Evolutionary conservation across 75 land plant genomes (phyloP), one percentile per base, ranked within the genome.

Genomic region (Cryptomeria japonica): DNA sequence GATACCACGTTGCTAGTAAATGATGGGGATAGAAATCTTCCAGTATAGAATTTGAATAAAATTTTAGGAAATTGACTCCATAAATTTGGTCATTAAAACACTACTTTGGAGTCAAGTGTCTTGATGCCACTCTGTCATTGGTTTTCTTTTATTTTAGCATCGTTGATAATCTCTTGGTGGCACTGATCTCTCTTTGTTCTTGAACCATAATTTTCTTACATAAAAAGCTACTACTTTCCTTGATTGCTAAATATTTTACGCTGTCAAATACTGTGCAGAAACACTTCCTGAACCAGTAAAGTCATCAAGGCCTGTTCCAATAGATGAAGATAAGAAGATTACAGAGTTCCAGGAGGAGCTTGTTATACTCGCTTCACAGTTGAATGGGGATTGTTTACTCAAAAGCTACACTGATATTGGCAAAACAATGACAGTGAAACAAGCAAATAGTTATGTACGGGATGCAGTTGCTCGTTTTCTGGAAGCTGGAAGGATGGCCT

Each of bases 341-440:
- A 92, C 96, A 7, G 99, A 97, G 87, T 98, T 98, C 85, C 99
- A 98, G 84, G 94, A 90, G 25, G 99, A 98, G 90, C 91, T 97
- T 87, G 94, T 97, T 44, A 89, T 93, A 51, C 96, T 98, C 51
- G 99, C 99, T 41, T 90, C 97, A 0, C 92, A 93, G 93, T 92
- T 98, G 53, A 95, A 92, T 56, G 99, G 99, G 13, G 96, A 96
- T 85, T 61, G 91, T 75, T 80, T 90, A 34, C 91, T 94, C 13
- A 92, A 89, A 47, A 80, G 89, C 25, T 94, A 94, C 44, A 94
- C 96, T 18, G 86, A 94, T 22, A 88, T 95, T 19, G 94, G 96
- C 47, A 91, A 87, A 72, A 49, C 84, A 51, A 93, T 97, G 99
- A 96, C 92, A 0, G 99, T 97, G 18, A 91, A 87, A 41, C 90